Conservation (phyloP, 148 eudicot genomes). For the Oxyria digyna region DNA sequence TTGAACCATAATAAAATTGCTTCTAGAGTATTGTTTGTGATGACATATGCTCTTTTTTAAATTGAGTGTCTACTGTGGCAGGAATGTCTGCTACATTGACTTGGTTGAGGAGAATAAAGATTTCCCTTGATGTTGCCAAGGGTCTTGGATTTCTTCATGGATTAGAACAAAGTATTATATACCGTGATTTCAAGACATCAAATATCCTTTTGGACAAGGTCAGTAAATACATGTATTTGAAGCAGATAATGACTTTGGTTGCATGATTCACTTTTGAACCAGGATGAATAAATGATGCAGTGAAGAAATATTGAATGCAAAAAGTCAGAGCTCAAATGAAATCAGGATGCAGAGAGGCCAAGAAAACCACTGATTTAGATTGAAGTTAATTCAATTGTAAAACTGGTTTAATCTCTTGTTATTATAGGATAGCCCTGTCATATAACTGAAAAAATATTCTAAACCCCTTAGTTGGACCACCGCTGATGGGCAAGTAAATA, state of each 20-base stretch:
- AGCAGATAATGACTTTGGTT: not conserved
- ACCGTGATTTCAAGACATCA: slow-evolving; percentile 81
- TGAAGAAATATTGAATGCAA: not conserved
- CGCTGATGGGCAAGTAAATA: not conserved
- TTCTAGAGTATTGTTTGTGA: not conserved
- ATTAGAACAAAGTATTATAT: slow-evolving; percentile 57
- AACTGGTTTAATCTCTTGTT: not conserved
- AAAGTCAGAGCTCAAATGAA: not conserved
- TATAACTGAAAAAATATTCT: not conserved
- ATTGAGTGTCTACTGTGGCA: slow-evolving; percentile 12
- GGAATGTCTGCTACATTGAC: slow-evolving; percentile 64
- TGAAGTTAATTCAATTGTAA: not conserved
- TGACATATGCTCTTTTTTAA: not conserved
- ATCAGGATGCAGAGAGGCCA: not conserved
- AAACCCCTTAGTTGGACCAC: not conserved
- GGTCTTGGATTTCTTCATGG: slow-evolving; percentile 83
- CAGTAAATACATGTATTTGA: slow-evolving; percentile 12
- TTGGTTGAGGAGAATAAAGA: slow-evolving; percentile 69
- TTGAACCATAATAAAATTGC: not conserved
- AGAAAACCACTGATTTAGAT: not conserved
- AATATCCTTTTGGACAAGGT: slow-evolving; percentile 77
- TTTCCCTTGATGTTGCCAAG: slow-evolving; percentile 77
- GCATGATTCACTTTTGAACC: not conserved
- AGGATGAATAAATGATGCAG: not conserved
- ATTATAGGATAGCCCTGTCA: not conserved